These are phyloP conservation scores for Arachnopeziza araneosa DNA, from an alignment of 2,329 filamentous ascomycete species.

Conservation along the genomic window DNA sequence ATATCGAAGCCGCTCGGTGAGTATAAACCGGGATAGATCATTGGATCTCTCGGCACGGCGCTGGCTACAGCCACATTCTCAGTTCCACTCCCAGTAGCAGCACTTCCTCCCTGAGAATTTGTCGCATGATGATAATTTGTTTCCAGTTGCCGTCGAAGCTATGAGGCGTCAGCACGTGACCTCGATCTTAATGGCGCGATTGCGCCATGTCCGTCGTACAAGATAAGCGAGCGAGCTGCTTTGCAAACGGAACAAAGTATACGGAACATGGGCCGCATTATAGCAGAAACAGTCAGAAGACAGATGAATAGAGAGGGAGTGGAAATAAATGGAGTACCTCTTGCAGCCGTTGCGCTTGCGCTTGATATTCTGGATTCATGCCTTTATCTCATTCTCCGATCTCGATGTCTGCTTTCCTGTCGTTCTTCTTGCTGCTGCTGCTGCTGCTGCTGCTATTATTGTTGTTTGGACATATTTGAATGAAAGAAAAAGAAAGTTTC, in stretches of 20 bases:
- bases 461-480: not conserved
- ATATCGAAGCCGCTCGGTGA: conserved; percentile 50
- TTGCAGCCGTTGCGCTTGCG: conserved; percentile 13
- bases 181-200: not conserved
- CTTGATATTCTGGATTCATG: conserved; percentile 12
- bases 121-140: not conserved
- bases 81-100: not conserved
- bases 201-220: not conserved
- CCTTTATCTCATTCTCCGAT: not conserved
- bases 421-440: not conserved
- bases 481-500: not conserved
- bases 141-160: not conserved
- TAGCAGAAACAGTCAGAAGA: not conserved
- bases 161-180: not conserved
- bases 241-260: too few species aligned
- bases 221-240: not conserved
- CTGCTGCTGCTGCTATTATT: not conserved
- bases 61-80: not conserved
- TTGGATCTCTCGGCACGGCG: conserved; percentile 32
- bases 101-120: not conserved
- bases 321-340: conserved; percentile 9
- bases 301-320: not conserved
- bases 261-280: not conserved
- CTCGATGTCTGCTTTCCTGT: not conserved
- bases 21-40: conserved; percentile 53